Evolutionary conservation across 2,329 filamentous ascomycete species (phyloP).

Genomic region (Xylaria sp.): DNA sequence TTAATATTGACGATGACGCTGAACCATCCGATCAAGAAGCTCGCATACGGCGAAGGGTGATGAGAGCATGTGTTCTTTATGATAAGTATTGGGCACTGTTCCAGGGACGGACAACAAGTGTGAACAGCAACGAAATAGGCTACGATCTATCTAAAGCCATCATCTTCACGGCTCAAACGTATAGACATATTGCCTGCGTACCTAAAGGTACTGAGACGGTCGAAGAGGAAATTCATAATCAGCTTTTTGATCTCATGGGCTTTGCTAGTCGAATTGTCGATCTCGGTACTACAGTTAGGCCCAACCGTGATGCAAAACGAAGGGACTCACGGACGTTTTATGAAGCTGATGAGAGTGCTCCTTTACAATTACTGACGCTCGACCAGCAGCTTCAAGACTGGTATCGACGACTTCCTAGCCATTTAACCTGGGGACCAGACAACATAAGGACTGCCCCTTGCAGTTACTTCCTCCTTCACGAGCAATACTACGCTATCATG

Average conservation of each 20-base stretch:
- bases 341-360: not conserved
- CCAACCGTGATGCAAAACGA: not conserved
- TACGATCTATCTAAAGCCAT: conserved; percentile 1
- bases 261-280: conserved; percentile 22
- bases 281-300: not conserved
- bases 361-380: conserved; percentile 1
- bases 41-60: conserved; percentile 23
- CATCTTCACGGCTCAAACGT: not conserved
- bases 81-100: conserved; percentile 30
- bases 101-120: conserved; percentile 22
- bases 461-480: conserved; percentile 29
- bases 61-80: conserved; percentile 28
- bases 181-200: not conserved
- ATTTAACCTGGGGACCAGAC: conserved; percentile 19
- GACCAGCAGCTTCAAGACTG: conserved; percentile 26
- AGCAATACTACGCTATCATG: conserved; percentile 23
- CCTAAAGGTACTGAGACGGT: not conserved
- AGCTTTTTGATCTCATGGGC: conserved; percentile 26
- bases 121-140: conserved; percentile 21
- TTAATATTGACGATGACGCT: conserved; percentile 19
- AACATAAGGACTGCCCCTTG: conserved; percentile 24
- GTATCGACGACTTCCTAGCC: conserved; percentile 24
- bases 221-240: conserved; percentile 27
- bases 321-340: not conserved
- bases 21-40: conserved; percentile 20